Base-by-base conservation (phyloP, 2,329 filamentous ascomycete species). In the Decorospora gaudefroyi region DNA sequence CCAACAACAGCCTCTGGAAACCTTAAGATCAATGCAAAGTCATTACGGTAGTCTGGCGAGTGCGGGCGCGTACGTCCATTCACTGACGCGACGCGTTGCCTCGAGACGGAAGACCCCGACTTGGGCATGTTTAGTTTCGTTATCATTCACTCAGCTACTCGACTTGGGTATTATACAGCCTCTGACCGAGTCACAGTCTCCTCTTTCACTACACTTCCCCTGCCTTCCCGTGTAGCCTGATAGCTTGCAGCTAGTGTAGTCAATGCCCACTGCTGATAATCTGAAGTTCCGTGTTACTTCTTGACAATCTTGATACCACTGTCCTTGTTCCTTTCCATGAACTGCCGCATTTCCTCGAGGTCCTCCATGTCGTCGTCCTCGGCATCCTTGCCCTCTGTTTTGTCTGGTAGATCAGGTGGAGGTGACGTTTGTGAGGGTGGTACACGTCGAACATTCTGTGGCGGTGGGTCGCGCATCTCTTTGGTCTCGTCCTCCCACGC, bases 401-500 rank as follows among this genome's bases (percentile, higher is more conserved):
- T 58, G 7, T 25, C 32, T 11, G 42, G 21, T 8, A 49, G 28
- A 26, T 43, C 40, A 29, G 41, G 7, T 10, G 46, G 34, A 11
- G 49, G 25, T 3, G 27, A n/a, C 25, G 27, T 32, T 22, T 36
- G 31, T 8, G 31, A n/a, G n/a, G n/a, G n/a, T n/a, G n/a, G n/a
- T n/a, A n/a, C n/a, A n/a, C n/a, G n/a, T n/a, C n/a, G 35, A 19
- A 41, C 51, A 23, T 52, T 38, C 30, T 43, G 30, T 11, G 34
- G 22, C 17, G 59, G 51, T 15, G 55, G 49, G 32, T 62, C 57
- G 10, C 45, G 46, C 61, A 65, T 61, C 10, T 60, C 70, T 59
- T 80, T 84, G 22, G 82, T 83, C 70, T 95, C 87, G 58, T 87
- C 85, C 62, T 91, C 88, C 75, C 85, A 84, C 41, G 86, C 81